A percentile compares a stretch with the other conserved stretches of the same genome.
Evolutionary conservation across 345 rosid genomes (phyloP).

Genomic region (Linum lewisii): DNA sequence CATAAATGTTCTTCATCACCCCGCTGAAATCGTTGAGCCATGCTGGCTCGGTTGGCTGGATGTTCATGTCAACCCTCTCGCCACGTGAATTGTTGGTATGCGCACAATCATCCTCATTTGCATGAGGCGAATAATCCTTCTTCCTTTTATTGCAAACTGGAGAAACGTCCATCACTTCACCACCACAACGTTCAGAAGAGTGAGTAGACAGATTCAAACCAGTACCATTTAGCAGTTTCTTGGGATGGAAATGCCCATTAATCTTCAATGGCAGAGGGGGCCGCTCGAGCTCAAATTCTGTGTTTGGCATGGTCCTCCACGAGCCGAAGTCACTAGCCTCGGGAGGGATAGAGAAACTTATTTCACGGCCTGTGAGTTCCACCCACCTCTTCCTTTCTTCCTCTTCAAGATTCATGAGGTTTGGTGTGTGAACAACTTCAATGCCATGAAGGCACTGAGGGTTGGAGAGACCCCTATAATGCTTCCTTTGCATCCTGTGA

Average conservation of each 20-base stretch:
- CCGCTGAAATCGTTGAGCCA: conserved; percentile 83
- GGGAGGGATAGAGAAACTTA: conserved; percentile 57
- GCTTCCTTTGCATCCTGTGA: conserved; percentile 97
- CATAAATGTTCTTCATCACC: conserved; percentile 61
- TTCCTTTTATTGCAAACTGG: conserved; percentile 59
- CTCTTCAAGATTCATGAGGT: conserved; percentile 60
- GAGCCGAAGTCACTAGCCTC: conserved; percentile 91
- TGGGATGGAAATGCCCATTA: conserved; percentile 30
- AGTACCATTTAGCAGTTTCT: conserved; percentile 75
- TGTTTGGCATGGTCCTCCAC: conserved; percentile 89
- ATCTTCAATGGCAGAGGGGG: conserved; percentile 29
- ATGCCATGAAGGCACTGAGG: conserved; percentile 95
- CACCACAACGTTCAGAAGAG: conserved; percentile 45
- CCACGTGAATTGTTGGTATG: conserved; percentile 35
- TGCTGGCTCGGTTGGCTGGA: conserved; percentile 54
- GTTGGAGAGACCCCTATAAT: conserved; percentile 90
- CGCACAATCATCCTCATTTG: conserved; percentile 36
- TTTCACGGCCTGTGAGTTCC: conserved; percentile 86
- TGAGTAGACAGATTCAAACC: conserved; percentile 78
- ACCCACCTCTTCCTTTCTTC: conserved; percentile 87
- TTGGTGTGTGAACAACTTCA: conserved; percentile 69
- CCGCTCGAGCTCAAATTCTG: conserved; percentile 91
- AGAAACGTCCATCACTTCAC: conserved; percentile 59
- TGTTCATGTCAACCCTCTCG: conserved; percentile 47
- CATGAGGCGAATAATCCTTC: conserved; percentile 65